phyloP scores from a whole-genome alignment of 2,329 filamentous ascomycete species.

The Teratosphaeria viscida region DNA sequence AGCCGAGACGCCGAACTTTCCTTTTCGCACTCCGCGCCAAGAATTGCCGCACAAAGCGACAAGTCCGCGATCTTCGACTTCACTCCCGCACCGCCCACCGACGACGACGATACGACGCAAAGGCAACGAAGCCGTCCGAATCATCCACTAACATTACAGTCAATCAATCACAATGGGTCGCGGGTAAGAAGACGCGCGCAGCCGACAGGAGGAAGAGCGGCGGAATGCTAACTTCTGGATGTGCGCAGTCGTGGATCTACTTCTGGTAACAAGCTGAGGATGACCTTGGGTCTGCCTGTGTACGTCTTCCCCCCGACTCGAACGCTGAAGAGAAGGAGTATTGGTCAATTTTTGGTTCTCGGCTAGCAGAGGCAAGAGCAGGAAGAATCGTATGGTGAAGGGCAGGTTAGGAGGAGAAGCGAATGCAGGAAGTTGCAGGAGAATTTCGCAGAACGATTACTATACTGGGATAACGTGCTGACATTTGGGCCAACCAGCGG shows the following conservation, averaged over 20 bases:
- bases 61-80: not conserved
- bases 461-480: not conserved
- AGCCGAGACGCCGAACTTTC: not conserved
- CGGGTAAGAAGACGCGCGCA: not conserved
- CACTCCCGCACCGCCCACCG: not conserved
- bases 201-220: not conserved
- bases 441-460: not conserved
- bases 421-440: not conserved
- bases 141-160: not conserved
- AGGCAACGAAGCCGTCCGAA: conserved; percentile 1
- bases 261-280: conserved; percentile 99
- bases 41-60: not conserved
- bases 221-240: not conserved
- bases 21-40: not conserved
- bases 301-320: conserved; percentile 48
- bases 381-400: not conserved
- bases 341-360: not conserved
- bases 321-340: not conserved
- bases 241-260: conserved; percentile 56
- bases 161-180: not conserved
- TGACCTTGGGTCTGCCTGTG: conserved; percentile 99
- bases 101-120: not conserved
- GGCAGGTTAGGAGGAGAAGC: not conserved
- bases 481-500: conserved; percentile 47
- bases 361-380: not conserved